These are phyloP conservation scores for Geranium incanum DNA, from an alignment of 441 rosid species.

Conservation along the genomic window DNA sequence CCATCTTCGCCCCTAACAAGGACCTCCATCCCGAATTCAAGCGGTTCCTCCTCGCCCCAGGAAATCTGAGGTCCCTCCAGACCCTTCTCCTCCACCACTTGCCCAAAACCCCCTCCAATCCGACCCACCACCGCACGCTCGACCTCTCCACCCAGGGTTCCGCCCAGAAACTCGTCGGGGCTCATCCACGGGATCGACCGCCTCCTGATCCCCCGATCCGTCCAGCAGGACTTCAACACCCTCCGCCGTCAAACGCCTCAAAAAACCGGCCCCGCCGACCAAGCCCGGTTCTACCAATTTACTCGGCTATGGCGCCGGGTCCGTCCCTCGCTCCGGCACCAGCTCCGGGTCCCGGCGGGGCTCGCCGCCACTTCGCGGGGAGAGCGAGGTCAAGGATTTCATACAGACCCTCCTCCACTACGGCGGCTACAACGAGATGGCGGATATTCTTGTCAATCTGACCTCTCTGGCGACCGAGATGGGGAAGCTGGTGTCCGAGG, in stretches of 20 bases:
- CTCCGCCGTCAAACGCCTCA: slow-evolving; percentile 41
- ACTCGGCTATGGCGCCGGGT: too few species aligned
- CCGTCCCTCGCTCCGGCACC: slow-evolving; percentile 37
- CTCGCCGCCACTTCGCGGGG: slow-evolving; percentile 66
- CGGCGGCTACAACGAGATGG: slow-evolving; percentile 93
- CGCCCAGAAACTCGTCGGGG: slow-evolving; percentile 37
- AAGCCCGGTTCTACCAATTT: too few species aligned
- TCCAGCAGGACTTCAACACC: slow-evolving; percentile 16
- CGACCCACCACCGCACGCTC: slow-evolving; percentile 31
- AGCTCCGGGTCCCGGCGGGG: slow-evolving; percentile 89
- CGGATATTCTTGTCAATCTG: slow-evolving; percentile 74
- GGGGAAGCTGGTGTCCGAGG: slow-evolving; percentile 81
- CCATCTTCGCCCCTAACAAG: slow-evolving; percentile 48
- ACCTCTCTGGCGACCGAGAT: slow-evolving; percentile 82
- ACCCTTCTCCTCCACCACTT: slow-evolving; percentile 66
- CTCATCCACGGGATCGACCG: slow-evolving; percentile 76
- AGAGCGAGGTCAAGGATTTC: slow-evolving; percentile 71
- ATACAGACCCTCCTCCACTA: slow-evolving; percentile 71
- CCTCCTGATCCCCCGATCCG: slow-evolving; percentile 64
- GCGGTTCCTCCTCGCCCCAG: slow-evolving; percentile 72
- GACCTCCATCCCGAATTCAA: slow-evolving; percentile 73
- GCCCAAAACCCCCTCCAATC: slow-evolving; percentile 29
- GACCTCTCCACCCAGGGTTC: slow-evolving; percentile 27
- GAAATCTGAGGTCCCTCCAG: slow-evolving; percentile 68
- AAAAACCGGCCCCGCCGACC: too few species aligned